Percentiles rank a stretch among this genome's conserved stretches.
phyloP scores from a whole-genome alignment of 1,139 yeast species.

The Suhomyces maxii region DNA sequence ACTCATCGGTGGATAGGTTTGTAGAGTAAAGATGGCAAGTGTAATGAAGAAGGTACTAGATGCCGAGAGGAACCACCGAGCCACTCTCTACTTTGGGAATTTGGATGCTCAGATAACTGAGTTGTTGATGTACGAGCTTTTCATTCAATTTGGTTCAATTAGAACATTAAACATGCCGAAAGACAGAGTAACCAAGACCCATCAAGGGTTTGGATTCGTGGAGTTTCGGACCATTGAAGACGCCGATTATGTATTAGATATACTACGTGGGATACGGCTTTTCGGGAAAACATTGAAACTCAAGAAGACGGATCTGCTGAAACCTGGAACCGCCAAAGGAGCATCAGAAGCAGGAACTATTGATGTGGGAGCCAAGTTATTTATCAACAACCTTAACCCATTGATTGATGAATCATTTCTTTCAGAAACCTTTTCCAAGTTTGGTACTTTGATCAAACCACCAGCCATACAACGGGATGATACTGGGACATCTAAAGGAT shows the following conservation, averaged over 20 bases:
- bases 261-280: constrained; percentile 63
- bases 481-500: constrained; percentile 56
- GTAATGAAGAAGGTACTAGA: constrained; percentile 38
- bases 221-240: constrained; percentile 64
- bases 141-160: constrained; percentile 84
- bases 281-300: constrained; percentile 67
- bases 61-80: constrained; percentile 57
- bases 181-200: constrained; percentile 67
- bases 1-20: background rate
- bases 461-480: constrained; percentile 58
- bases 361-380: constrained; percentile 75
- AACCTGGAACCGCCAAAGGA: constrained; percentile 4
- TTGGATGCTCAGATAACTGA: constrained; percentile 75
- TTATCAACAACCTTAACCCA: constrained; percentile 70
- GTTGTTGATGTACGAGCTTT: constrained; percentile 70
- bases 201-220: constrained; percentile 89
- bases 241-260: constrained; percentile 66
- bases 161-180: constrained; percentile 71
- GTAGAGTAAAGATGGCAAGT: constrained; percentile 4
- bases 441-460: constrained; percentile 60
- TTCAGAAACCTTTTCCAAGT: constrained; percentile 60
- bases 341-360: constrained; percentile 12
- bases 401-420: constrained; percentile 65
- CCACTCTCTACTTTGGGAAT: constrained; percentile 81
- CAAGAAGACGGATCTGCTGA: constrained; percentile 39